phyloP scores from a whole-genome alignment of 345 rosid species.

The Physaria fendleri region DNA sequence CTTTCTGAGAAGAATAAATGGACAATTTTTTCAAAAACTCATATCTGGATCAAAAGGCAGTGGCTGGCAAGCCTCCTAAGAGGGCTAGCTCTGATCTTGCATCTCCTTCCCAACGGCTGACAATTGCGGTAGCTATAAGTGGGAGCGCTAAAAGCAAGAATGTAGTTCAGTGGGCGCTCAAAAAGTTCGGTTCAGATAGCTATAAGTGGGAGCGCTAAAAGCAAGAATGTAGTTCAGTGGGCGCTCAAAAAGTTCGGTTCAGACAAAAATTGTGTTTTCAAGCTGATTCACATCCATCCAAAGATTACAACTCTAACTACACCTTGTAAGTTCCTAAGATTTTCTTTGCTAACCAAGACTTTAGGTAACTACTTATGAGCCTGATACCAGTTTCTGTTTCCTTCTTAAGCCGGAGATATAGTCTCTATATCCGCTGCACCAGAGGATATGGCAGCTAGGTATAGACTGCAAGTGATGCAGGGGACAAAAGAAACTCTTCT shows the following conservation, averaged over 20 bases:
- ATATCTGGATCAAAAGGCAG: background rate
- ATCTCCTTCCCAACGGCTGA: conserved; percentile 26
- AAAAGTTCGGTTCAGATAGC: conserved; percentile 49
- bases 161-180: conserved; percentile 45
- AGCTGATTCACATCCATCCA: conserved; percentile 57
- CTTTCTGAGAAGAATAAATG: background rate
- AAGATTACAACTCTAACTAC: conserved; percentile 62
- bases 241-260: conserved; percentile 46
- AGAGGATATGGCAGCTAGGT: conserved; percentile 63
- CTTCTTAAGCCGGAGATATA: conserved; percentile 40
- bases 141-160: conserved; percentile 51
- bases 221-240: conserved; percentile 48
- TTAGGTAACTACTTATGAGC: background rate
- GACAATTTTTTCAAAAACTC: conserved; percentile 10
- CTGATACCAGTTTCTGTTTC: conserved; percentile 2
- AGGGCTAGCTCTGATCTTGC: conserved; percentile 4
- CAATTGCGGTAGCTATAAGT: conserved; percentile 59
- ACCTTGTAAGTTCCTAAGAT: conserved; percentile 45
- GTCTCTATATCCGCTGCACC: conserved; percentile 62
- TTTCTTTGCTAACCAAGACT: background rate
- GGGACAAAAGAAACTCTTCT: conserved; percentile 45
- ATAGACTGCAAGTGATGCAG: conserved; percentile 55
- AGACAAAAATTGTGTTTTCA: conserved; percentile 45
- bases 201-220: conserved; percentile 48
- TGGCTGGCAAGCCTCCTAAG: background rate